Evolutionary conservation across 805 yeast species (phyloP), one percentile per base, ranked within the genome.

Genomic region (Tetrapisispora fleetii): DNA sequence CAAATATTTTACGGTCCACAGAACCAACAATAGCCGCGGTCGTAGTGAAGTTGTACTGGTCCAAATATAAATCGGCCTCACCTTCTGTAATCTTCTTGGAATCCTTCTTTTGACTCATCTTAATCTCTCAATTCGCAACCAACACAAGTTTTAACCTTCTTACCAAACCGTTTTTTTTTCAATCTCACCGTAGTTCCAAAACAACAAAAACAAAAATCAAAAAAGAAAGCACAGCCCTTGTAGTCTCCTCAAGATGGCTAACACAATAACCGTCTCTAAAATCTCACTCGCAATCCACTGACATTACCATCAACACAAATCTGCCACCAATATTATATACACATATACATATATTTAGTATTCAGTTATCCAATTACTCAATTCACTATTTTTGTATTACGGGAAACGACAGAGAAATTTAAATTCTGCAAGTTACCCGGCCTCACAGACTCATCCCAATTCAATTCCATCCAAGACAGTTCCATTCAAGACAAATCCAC

Each of bases 21-120:
- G 89, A 83, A 16, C 93, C 91, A 28, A 85, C 88, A 40, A 85
- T 78, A n/a, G 93, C 91, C 2, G 95, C 95, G 0, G 95, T 86
- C 0, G 95, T 85, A 43, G 93, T 85, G 67, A 85, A 85, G 21
- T 90, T 84, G 59, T 83, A 85, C 39, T 87, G 80, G 65, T 84
- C 91, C 52, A 85, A 69, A 60, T 84, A 85, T 50, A 85, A 70
- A 54, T 83, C 81, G 8, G 72, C 72, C 47, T 70, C 75, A 30
- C 72, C 71, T 50, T 68, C 71, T 10, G 73, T 57, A 24, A 64
- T 58, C 47, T 60, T 64, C 48, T 60, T 62, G 18, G 62, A 43
- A 19, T 45, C 47, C 24, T 54, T 48, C 28, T 39, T 35, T 28
- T 46, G 44, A 19, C 44, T 41, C 44, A 41, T 40, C 38, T n/a